Conservation (phyloP, 495 filamentous ascomycete species). For the Xylaria sp. region DNA sequence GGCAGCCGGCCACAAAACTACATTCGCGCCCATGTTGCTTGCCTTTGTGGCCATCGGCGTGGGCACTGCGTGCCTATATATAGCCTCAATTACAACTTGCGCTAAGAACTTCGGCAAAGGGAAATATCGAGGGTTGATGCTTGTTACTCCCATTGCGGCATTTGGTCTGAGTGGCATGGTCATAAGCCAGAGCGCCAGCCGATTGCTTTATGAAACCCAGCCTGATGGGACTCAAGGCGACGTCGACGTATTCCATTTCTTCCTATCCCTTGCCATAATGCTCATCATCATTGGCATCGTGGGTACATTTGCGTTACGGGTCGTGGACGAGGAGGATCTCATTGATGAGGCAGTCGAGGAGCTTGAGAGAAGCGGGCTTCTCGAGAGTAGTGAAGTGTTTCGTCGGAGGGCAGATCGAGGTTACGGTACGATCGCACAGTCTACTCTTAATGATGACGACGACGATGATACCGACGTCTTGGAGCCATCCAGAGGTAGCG, state of each 20-base stretch:
- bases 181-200: conserved; percentile 86
- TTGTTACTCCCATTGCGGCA: conserved; percentile 88
- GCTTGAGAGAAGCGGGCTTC: conserved; percentile 81
- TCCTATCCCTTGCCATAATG: conserved; percentile 76
- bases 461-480: conserved; percentile 36
- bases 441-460: conserved; percentile 43
- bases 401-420: conserved; percentile 44
- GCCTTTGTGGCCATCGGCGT: conserved; percentile 83
- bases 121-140: conserved; percentile 84
- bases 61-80: conserved; percentile 86
- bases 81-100: conserved; percentile 86
- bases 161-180: conserved; percentile 96
- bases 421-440: conserved; percentile 48
- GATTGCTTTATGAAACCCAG: conserved; percentile 70
- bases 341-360: conserved; percentile 89
- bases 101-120: conserved; percentile 96
- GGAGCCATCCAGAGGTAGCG: conserved; percentile 45
- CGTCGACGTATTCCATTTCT: conserved; percentile 85
- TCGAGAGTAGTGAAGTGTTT: conserved; percentile 61
- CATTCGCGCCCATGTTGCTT: conserved; percentile 81
- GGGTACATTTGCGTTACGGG: conserved; percentile 72
- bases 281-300: conserved; percentile 73
- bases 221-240: conserved; percentile 72
- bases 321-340: conserved; percentile 68
- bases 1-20: conserved; percentile 51